phyloP scores from a whole-genome alignment of 2,329 filamentous ascomycete species.

The Aaosphaeria pasadenensis region DNA sequence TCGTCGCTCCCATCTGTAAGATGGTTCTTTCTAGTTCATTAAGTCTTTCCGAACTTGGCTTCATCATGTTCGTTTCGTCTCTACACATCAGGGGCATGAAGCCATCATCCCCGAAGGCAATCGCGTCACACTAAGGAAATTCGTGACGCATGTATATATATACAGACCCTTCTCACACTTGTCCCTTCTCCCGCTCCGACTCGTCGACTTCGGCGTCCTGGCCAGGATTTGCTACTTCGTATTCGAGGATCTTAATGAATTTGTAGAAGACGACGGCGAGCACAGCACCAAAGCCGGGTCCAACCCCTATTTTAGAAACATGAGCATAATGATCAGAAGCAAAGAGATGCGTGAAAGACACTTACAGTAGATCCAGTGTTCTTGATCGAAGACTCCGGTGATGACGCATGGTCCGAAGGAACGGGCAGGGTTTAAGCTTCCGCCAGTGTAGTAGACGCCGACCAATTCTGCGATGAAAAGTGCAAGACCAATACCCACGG shows the following conservation, averaged over 20 bases:
- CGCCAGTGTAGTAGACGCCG: constrained; percentile 49
- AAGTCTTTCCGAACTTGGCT: too few relatives aligned
- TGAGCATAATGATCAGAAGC: neutral
- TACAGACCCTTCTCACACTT: neutral
- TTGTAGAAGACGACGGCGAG: constrained; percentile 50
- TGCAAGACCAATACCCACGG: constrained; percentile 68
- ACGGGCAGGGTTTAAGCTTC: constrained; percentile 46
- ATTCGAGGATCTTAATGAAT: constrained; percentile 44
- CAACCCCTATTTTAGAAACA: constrained; percentile 31
- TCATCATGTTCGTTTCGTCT: too few relatives aligned
- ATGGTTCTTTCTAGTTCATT: too few relatives aligned
- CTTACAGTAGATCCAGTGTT: constrained; percentile 50
- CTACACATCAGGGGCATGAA: too few relatives aligned
- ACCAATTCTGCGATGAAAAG: constrained; percentile 61
- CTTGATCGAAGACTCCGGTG: constrained; percentile 37
- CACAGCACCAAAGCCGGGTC: constrained; percentile 41
- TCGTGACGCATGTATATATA: too few relatives aligned
- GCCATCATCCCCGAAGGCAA: too few relatives aligned
- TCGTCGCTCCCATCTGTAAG: too few relatives aligned
- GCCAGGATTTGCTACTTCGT: constrained; percentile 35
- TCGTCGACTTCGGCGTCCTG: constrained; percentile 32
- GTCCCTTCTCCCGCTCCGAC: neutral
- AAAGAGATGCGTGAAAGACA: neutral
- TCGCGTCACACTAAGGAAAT: too few relatives aligned
- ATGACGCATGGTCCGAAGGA: constrained; percentile 46